phyloP scores from a whole-genome alignment of 2,329 filamentous ascomycete species.

The Trichoderma atroviride region DNA sequence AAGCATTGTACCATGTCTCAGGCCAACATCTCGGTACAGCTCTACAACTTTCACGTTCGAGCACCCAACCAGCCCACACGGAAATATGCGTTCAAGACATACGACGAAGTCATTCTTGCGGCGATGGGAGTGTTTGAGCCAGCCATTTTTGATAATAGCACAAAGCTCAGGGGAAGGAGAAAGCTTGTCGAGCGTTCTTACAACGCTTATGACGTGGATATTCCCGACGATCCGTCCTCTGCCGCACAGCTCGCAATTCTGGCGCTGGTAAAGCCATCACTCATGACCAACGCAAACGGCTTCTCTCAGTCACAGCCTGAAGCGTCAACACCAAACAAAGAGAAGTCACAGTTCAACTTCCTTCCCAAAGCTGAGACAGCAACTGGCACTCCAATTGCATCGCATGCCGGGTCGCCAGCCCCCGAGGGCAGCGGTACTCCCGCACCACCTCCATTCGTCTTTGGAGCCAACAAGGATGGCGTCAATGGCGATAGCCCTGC shows the following conservation, averaged over 20 bases:
- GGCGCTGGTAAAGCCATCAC: conserved; percentile 61
- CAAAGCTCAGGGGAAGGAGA: conserved; percentile 77
- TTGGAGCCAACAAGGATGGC: conserved; percentile 51
- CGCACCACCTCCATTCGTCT: conserved; percentile 57
- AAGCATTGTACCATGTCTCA: conserved; percentile 92
- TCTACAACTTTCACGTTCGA: conserved; percentile 87
- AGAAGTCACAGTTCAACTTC: conserved; percentile 69
- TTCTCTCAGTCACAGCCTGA: conserved; percentile 48
- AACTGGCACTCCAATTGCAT: conserved; percentile 79
- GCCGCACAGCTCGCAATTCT: conserved; percentile 75
- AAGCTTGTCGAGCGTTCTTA: conserved; percentile 85
- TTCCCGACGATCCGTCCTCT: conserved; percentile 86
- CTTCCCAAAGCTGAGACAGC: conserved; percentile 66
- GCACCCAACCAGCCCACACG: conserved; percentile 84
- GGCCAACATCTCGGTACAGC: conserved; percentile 83
- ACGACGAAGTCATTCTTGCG: conserved; percentile 93
- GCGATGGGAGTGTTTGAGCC: conserved; percentile 95
- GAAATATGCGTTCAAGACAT: conserved; percentile 95
- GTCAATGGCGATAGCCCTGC: conserved; percentile 56
- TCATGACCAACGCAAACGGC: conserved; percentile 51
- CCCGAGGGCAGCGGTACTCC: conserved; percentile 77
- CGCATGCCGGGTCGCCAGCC: conserved; percentile 82
- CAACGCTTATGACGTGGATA: conserved; percentile 87
- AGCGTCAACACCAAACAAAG: conserved; percentile 63
- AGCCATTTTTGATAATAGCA: conserved; percentile 77